Evolutionary conservation across 2,329 filamentous ascomycete genomes (phyloP).

Genomic region (Botrytis pseudocinerea): DNA sequence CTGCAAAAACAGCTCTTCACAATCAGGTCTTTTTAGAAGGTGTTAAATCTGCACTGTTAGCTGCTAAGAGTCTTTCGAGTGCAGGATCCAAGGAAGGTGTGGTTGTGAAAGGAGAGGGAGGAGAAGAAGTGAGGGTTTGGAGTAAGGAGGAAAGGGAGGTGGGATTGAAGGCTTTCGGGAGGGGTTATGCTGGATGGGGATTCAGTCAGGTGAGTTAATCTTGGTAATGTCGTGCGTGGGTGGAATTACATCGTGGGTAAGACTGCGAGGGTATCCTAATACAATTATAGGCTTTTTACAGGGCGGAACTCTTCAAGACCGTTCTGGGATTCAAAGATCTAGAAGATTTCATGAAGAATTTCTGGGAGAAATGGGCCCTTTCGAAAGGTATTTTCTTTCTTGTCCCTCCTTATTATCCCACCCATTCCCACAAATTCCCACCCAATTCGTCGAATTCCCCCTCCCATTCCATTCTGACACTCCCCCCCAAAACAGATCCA

Average conservation of each 20-base stretch:
- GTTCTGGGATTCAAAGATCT: conserved; percentile 65
- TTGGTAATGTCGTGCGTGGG: background rate
- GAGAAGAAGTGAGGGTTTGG: conserved; percentile 50
- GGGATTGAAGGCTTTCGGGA: conserved; percentile 69
- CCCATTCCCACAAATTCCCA: background rate
- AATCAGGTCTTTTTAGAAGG: conserved; percentile 70
- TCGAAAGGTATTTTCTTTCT: conserved; percentile 53
- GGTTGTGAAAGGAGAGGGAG: conserved; percentile 43
- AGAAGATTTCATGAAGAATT: conserved; percentile 72
- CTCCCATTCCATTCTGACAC: background rate
- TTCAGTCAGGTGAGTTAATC: conserved; percentile 59
- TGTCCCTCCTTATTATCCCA: background rate
- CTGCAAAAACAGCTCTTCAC: conserved; percentile 63
- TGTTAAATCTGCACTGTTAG: conserved; percentile 60
- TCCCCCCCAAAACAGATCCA: conserved; percentile 52
- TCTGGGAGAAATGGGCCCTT: conserved; percentile 75
- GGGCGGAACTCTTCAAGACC: conserved; percentile 66
- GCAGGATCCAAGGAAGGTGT: conserved; percentile 50
- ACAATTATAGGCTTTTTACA: conserved; percentile 59
- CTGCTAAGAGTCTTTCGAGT: conserved; percentile 55
- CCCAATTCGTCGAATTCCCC: background rate
- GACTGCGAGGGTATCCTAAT: background rate
- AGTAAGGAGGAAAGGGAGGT: conserved; percentile 52
- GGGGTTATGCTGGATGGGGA: conserved; percentile 80
- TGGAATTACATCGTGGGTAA: no score